Evolutionary conservation across 805 yeast genomes (phyloP), one percentile per base, ranked within the genome.

Genomic region (Nakazawaea peltata): DNA sequence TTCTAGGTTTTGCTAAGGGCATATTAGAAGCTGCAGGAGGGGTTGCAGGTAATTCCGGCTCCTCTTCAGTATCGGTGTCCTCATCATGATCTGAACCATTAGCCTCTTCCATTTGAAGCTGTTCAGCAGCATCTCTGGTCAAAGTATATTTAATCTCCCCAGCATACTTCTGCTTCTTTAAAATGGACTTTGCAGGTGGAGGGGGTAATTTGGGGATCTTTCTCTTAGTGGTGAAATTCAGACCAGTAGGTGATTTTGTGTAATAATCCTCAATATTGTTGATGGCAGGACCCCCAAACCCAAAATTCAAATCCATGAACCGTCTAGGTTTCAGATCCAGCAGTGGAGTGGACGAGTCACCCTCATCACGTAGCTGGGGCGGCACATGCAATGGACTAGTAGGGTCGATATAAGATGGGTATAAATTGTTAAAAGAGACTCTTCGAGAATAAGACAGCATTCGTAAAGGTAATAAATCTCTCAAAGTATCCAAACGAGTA

Each of bases 351-450:
- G n/a, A n/a, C n/a, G n/a, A n/a, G n/a, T n/a, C n/a, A n/a, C n/a
- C n/a, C 30, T 42, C 35, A 15, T 28, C 37, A 18, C 33, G 25
- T 31, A 32, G 40, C 22, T 41, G 42, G n/a, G 47, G 44, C 17
- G 48, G 47, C 22, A 30, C 34, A 32, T 44, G 45, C 12, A 19
- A 22, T 15, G 49, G 49, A 11, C 19, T 17, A 6, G 39, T 29
- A 4, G 49, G 47, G 29, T 49, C 53, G 28, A 47, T 48, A 32
- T 49, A 48, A 24, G 47, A 44, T 37, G 63, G 63, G 26, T 55
- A 49, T 28, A 66, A 44, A 41, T 65, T 64, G 44, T 63, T 64
- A 51, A 67, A 67, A 11, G 71, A 65, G 3, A 67, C 73, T 31
- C 71, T 48, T 34, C 69, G 42, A 10, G 64, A 36, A 39, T 49